Percentiles rank a stretch among this genome's conserved stretches.
phyloP scores from a whole-genome alignment of 352 stramenopile genomes.

The Phytophthora sp. region DNA sequence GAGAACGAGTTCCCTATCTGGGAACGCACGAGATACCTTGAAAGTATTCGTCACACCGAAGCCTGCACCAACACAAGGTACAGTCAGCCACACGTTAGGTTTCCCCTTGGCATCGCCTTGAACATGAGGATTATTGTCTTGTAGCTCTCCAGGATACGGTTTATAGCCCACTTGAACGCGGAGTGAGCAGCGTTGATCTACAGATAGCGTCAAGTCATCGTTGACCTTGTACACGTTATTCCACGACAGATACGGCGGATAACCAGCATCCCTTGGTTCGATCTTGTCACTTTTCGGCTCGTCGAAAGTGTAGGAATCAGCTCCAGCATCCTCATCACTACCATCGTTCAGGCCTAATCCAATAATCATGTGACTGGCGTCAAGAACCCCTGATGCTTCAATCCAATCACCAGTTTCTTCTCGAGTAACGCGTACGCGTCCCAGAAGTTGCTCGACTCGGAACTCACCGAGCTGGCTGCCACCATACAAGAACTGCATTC shows the following conservation, averaged over 20 bases:
- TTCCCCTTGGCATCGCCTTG: slow-evolving; percentile 18
- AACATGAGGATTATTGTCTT: slow-evolving; percentile 15
- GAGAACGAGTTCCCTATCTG: slow-evolving; percentile 43
- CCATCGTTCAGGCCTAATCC: slow-evolving; percentile 36
- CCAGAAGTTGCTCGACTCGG: slow-evolving; percentile 64
- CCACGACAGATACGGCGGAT: slow-evolving; percentile 43
- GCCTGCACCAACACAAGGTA: slow-evolving; percentile 66
- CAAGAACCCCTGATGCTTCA: slow-evolving; percentile 57
- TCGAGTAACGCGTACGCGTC: slow-evolving; percentile 61
- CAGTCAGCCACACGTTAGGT: slow-evolving; percentile 36
- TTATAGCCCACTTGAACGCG: slow-evolving; percentile 37
- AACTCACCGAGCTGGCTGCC: slow-evolving; percentile 66
- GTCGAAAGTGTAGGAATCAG: slow-evolving; percentile 40
- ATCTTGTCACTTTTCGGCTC: slow-evolving; percentile 18
- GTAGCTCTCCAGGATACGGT: slow-evolving; percentile 5
- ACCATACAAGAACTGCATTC: slow-evolving; percentile 56
- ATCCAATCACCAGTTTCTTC: slow-evolving; percentile 77
- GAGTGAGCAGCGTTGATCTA: slow-evolving; percentile 48
- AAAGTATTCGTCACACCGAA: slow-evolving; percentile 60
- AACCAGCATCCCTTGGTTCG: slow-evolving; percentile 33
- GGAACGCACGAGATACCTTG: slow-evolving; percentile 31
- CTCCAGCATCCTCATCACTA: slow-evolving; percentile 23
- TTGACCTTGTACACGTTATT: slow-evolving; percentile 55
- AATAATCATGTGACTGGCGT: slow-evolving; percentile 53
- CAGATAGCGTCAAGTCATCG: slow-evolving; percentile 30